phyloP scores from a whole-genome alignment of 2,329 filamentous ascomycete genomes.

The Calonectria honghensis region DNA sequence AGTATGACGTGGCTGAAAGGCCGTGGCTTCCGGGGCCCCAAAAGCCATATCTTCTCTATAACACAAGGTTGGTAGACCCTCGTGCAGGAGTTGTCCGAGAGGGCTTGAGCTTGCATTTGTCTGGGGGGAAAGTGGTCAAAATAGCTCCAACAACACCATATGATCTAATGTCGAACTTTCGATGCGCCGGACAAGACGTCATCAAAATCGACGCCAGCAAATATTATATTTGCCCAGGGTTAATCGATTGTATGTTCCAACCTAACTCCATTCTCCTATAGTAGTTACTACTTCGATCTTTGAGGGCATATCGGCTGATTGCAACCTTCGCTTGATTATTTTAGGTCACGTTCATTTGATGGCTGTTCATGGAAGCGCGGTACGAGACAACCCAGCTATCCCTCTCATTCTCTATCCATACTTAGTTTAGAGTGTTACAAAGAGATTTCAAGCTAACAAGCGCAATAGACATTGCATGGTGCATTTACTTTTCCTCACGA shows the following conservation, averaged over 20 bases:
- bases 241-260: conserved; percentile 16
- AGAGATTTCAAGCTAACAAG: too few relatives aligned
- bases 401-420: too few relatives aligned
- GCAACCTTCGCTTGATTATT: too few relatives aligned
- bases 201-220: conserved; percentile 5
- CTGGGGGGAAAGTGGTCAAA: conserved; percentile 10
- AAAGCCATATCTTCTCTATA: conserved; percentile 19
- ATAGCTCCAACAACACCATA: conserved; percentile 4
- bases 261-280: too few relatives aligned
- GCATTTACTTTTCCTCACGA: conserved; percentile 33
- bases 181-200: not conserved
- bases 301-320: too few relatives aligned
- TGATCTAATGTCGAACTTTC: too few relatives aligned
- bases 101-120: conserved; percentile 1
- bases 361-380: conserved; percentile 29
- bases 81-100: conserved; percentile 21
- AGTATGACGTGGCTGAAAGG: conserved; percentile 20
- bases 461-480: conserved; percentile 5
- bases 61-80: conserved; percentile 23
- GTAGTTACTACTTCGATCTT: too few relatives aligned
- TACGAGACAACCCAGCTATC: too few relatives aligned
- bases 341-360: conserved; percentile 23
- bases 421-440: too few relatives aligned
- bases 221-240: conserved; percentile 24
- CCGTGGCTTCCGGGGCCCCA: conserved; percentile 27